Percentiles rank a stretch among this genome's conserved stretches.
Evolutionary conservation across 2,329 filamentous ascomycete genomes (phyloP).

Genomic region (Epichloe bromicola): DNA sequence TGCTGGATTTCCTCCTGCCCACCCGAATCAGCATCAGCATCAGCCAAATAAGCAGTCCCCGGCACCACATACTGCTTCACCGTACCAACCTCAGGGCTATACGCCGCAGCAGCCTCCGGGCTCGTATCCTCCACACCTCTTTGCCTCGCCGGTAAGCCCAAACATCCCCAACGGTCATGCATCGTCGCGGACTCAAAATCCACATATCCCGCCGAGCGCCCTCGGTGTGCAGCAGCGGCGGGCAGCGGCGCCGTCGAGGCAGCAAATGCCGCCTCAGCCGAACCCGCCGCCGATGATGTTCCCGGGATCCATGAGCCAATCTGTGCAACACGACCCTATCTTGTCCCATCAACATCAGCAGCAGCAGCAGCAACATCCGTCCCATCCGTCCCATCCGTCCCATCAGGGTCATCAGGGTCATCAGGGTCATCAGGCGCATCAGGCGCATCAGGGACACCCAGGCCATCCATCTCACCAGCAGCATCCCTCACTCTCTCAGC

Average conservation of each 20-base stretch:
- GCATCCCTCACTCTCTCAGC: conserved; percentile 10
- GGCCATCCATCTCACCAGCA: conserved; percentile 14
- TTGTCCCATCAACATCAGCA: conserved; percentile 29
- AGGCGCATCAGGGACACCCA: conserved; percentile 14
- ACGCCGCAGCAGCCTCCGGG: conserved; percentile 36
- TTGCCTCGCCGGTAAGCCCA: conserved; percentile 33
- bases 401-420: conserved; percentile 17
- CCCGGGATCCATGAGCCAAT: conserved; percentile 25
- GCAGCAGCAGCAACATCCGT: conserved; percentile 18
- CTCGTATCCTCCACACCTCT: conserved; percentile 40
- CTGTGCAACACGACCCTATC: conserved; percentile 29
- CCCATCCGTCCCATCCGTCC: conserved; percentile 12
- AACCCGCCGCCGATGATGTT: conserved; percentile 25
- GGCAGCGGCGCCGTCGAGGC: conserved; percentile 27
- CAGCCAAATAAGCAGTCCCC: conserved; percentile 43
- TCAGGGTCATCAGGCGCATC: conserved; percentile 12
- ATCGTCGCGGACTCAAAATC: conserved; percentile 29
- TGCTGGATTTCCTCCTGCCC: conserved; percentile 29
- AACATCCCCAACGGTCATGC: conserved; percentile 31
- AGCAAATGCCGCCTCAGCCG: conserved; percentile 30
- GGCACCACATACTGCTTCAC: conserved; percentile 39
- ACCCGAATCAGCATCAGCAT: conserved; percentile 36
- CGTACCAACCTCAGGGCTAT: conserved; percentile 42
- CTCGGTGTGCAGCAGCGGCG: conserved; percentile 32
- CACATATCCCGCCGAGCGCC: conserved; percentile 35